A percentile compares a stretch with the other conserved stretches of the same genome.
Conservation (phyloP, 2,329 filamentous ascomycete species). For the Thielaviopsis populi region DNA sequence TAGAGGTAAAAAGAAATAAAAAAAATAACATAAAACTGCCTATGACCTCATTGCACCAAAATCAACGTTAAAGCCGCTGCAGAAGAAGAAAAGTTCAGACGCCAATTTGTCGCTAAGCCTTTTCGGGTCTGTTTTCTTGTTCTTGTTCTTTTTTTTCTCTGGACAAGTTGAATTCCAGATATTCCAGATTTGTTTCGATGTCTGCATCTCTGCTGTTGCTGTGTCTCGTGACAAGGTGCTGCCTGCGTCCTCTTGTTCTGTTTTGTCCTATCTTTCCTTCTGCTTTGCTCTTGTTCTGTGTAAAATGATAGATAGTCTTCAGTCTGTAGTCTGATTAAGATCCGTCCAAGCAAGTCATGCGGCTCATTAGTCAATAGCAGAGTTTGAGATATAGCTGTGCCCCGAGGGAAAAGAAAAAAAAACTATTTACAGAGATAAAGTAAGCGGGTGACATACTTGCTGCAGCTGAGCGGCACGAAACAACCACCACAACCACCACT, state of each 20-base stretch:
- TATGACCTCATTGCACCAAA: not conserved
- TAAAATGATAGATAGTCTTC: too few species aligned
- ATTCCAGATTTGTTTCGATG: not conserved
- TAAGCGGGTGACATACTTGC: not conserved
- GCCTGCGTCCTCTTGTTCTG: not conserved
- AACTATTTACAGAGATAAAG: not conserved
- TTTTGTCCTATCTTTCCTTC: too few species aligned
- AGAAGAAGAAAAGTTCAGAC: not conserved
- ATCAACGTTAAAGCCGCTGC: not conserved
- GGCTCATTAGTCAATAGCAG: not conserved
- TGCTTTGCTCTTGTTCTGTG: too few species aligned
- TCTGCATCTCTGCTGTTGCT: not conserved
- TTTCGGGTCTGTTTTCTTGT: not conserved
- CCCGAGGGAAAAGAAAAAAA: not conserved
- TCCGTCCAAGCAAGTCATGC: not conserved
- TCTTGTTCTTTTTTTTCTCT: not conserved
- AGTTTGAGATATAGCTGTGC: not conserved
- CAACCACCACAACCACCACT: not conserved
- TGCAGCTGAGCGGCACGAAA: not conserved
- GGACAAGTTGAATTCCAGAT: not conserved
- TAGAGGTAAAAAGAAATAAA: too few species aligned
- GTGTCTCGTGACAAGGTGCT: not conserved
- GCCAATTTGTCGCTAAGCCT: not conserved
- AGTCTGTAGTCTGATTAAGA: not conserved
- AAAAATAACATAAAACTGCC: not conserved